phyloP scores from a whole-genome alignment of 768 basidiomycete species.

The Tulasnella sp. region DNA sequence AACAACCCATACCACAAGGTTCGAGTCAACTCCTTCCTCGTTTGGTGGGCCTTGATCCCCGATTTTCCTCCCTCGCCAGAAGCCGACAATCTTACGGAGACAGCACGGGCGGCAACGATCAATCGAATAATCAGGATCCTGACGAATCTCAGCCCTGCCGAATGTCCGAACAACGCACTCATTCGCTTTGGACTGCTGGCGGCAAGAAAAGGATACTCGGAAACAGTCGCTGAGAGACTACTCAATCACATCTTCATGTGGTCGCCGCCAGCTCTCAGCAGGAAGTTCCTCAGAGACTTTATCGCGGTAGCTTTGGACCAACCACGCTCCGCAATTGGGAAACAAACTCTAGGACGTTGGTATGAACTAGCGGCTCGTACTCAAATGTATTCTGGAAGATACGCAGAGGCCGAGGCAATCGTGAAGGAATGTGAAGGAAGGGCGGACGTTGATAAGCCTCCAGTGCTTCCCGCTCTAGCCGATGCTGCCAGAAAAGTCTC shows the following conservation, averaged over 20 bases:
- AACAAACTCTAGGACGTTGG: too few species aligned
- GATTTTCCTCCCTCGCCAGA: background rate
- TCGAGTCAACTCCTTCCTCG: constrained; percentile 8
- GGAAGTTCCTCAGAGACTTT: constrained; percentile 12
- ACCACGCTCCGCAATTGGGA: too few species aligned
- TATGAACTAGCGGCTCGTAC: background rate
- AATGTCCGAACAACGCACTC: background rate
- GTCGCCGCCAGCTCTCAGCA: background rate
- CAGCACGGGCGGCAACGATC: background rate
- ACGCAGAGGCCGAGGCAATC: too few species aligned
- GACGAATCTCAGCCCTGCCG: background rate
- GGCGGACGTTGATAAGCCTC: too few species aligned
- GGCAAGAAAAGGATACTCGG: constrained; percentile 8
- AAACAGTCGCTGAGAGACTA: background rate
- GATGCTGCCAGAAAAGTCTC: too few species aligned
- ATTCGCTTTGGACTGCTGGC: constrained; percentile 3
- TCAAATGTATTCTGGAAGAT: too few species aligned
- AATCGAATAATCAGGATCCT: constrained; percentile 3
- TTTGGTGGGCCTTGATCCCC: constrained; percentile 10
- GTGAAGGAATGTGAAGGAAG: too few species aligned
- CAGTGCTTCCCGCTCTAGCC: too few species aligned
- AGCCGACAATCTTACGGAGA: background rate
- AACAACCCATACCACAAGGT: background rate
- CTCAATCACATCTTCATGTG: constrained; percentile 2
- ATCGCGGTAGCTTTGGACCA: background rate